A percentile compares a stretch with the other conserved stretches of the same genome.
These are phyloP conservation scores for Phytophthora parvispora DNA, from an alignment of 352 stramenopile genomes.

Conservation along the genomic window DNA sequence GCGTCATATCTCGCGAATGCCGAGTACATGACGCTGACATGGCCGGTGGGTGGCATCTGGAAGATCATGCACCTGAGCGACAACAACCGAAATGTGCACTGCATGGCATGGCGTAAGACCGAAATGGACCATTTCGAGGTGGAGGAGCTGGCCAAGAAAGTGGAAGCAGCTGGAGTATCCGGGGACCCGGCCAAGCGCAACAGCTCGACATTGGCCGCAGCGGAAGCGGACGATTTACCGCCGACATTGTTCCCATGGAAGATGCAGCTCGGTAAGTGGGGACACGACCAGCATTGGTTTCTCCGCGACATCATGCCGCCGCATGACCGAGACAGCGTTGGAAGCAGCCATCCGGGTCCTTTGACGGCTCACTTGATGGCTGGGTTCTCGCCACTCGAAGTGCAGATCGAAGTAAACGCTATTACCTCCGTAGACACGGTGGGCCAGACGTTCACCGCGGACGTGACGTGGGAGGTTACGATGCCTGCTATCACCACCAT, in stretches of 20 bases:
- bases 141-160: conserved; percentile 44
- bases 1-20: conserved; percentile 35
- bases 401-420: conserved; percentile 47
- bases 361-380: conserved; percentile 42
- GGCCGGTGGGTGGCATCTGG: conserved; percentile 64
- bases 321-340: conserved; percentile 3
- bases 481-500: conserved; percentile 51
- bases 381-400: conserved; percentile 45
- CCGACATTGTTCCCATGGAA: conserved; percentile 63
- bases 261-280: conserved; percentile 64
- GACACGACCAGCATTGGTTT: conserved; percentile 60
- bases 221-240: conserved; percentile 21
- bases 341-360: conserved; percentile 22
- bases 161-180: conserved; percentile 12
- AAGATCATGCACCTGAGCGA: conserved; percentile 46
- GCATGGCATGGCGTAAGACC: conserved; percentile 60
- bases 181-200: conserved; percentile 1
- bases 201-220: conserved; percentile 18
- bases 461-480: conserved; percentile 61
- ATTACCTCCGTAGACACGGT: conserved; percentile 58
- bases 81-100: conserved; percentile 43
- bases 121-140: conserved; percentile 54
- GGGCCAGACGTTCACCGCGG: conserved; percentile 50
- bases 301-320: conserved; percentile 51
- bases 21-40: conserved; percentile 58